These are phyloP conservation scores for Domatiomyces catenatus DNA, from an alignment of 2,329 filamentous ascomycete species.

Conservation along the genomic window DNA sequence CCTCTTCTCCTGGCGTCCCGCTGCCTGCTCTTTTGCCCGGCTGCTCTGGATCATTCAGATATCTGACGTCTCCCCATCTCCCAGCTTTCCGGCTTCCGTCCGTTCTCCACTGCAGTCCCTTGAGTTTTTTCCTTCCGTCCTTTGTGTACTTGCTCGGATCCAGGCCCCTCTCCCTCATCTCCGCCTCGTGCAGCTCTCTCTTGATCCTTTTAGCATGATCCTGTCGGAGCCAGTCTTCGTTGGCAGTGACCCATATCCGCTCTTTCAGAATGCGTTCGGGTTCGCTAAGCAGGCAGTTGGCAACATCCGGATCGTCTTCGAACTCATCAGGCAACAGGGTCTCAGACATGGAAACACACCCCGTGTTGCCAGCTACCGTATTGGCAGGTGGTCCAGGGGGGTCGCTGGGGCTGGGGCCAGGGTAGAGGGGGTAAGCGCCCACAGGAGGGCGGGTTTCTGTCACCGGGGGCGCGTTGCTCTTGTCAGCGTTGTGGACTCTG, in stretches of 20 bases:
- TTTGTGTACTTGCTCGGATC: slow-evolving; percentile 16
- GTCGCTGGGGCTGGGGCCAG: slow-evolving; percentile 3
- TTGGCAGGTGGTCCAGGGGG: slow-evolving; percentile 9
- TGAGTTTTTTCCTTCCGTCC: slow-evolving; percentile 14
- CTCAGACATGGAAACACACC: slow-evolving; percentile 25
- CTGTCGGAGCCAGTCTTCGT: slow-evolving; percentile 79
- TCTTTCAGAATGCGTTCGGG: slow-evolving; percentile 72
- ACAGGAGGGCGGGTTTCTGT: slow-evolving; percentile 10
- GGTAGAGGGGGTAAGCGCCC: slow-evolving; percentile 11
- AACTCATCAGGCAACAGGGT: slow-evolving; percentile 59
- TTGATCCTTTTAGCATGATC: slow-evolving; percentile 73
- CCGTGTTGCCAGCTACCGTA: slow-evolving; percentile 12
- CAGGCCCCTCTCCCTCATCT: slow-evolving; percentile 26
- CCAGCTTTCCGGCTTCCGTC: slow-evolving; percentile 27
- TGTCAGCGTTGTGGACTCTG: neutral
- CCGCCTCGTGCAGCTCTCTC: slow-evolving; percentile 46
- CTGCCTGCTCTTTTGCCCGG: neutral
- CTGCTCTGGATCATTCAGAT: slow-evolving; percentile 35
- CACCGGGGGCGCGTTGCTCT: neutral
- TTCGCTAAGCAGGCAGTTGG: slow-evolving; percentile 57
- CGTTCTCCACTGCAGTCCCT: slow-evolving; percentile 32
- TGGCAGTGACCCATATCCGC: slow-evolving; percentile 83
- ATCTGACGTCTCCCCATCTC: slow-evolving; percentile 32
- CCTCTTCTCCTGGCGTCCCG: slow-evolving; percentile 42
- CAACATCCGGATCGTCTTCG: slow-evolving; percentile 74